Evolutionary conservation across 352 stramenopile genomes (phyloP), one percentile per base, ranked within the genome.

Genomic region (Pythium utonaiense): DNA sequence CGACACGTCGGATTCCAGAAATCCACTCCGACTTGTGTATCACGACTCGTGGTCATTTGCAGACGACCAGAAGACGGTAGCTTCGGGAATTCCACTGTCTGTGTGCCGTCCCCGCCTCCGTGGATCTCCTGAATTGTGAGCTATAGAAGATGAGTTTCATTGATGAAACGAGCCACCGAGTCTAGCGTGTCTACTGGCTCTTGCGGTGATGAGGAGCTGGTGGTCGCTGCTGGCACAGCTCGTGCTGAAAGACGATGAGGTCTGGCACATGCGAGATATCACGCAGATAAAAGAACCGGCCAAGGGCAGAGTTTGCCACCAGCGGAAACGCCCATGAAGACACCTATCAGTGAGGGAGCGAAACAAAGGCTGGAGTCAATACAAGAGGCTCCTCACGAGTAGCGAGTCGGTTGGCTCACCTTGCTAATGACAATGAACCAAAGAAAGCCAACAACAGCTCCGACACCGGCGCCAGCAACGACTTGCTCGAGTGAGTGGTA

Each of bases 401-500:
- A 21, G 38, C 13, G 38, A 25, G 38, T 45, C 6, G 5, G 38
- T 24, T 16, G 9, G 21, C 6, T 38, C 50, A 79, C 62, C 21
- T 71, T 67, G 50, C 60, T 36, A 21, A 81, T 44, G 19, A 83
- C 22, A 10, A 75, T 52, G 54, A 89, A 78, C 85, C 85, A 95
- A 10, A 65, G 22, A 19, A 81, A 45, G 1, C 81, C 85, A 40
- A 57, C 60, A 16, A 78, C 24, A 3, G 65, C 52, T 16, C 86
- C 86, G 7, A 93, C 65, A 10, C 67, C 58, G 9, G 70, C 74
- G 10, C 86, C 86, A 12, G 77, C 77, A 6, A 66, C 19, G 22
- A 92, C 83, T 71, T 95, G 86, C n/a, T 87, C 80, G 17, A 69
- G 61, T 17, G 75, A 86, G 67, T 95, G 86, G 59, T 95, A 95